Percentiles rank a stretch among this genome's conserved stretches.
Conservation (phyloP, 805 yeast species). For the Cyberlindnera meyerae region DNA sequence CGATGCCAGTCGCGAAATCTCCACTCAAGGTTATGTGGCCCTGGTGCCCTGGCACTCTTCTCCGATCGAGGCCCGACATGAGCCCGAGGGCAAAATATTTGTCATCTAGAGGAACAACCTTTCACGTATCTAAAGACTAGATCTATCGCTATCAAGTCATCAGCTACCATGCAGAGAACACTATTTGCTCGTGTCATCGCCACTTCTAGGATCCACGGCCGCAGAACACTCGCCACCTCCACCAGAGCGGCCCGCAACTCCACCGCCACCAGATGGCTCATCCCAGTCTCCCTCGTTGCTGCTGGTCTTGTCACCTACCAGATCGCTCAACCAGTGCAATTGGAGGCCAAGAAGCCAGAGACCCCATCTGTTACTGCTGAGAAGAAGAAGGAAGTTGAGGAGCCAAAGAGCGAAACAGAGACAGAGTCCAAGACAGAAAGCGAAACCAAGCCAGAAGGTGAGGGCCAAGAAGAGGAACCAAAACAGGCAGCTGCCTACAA, state of each 20-base stretch:
- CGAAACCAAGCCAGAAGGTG: conserved; percentile 21
- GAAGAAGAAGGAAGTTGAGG: not conserved
- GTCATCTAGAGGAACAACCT: not conserved
- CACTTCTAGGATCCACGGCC: conserved; percentile 4
- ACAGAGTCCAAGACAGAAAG: conserved; percentile 5
- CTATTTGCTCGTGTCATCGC: conserved; percentile 5
- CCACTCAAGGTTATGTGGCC: too few relatives aligned
- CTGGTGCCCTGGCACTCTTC: not conserved
- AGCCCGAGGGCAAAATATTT: not conserved
- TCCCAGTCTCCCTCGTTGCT: conserved; percentile 16
- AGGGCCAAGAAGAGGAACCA: conserved; percentile 29
- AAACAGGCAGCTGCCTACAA: conserved; percentile 69
- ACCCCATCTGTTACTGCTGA: not conserved
- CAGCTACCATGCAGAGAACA: conserved; percentile 13
- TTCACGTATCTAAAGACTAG: too few relatives aligned
- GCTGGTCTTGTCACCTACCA: conserved; percentile 17
- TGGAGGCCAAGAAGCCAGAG: conserved; percentile 5
- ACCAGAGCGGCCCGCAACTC: conserved; percentile 4
- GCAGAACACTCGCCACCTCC: conserved; percentile 14
- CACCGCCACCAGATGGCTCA: conserved; percentile 13
- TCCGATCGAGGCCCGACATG: too few relatives aligned
- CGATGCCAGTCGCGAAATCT: too few relatives aligned
- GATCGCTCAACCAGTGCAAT: conserved; percentile 19
- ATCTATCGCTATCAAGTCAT: not conserved
- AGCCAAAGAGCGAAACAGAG: conserved; percentile 1